Evolutionary conservation across 2,329 filamentous ascomycete species (phyloP), one percentile per base, ranked within the genome.

Genomic region (Pseudogymnoascus sp.): DNA sequence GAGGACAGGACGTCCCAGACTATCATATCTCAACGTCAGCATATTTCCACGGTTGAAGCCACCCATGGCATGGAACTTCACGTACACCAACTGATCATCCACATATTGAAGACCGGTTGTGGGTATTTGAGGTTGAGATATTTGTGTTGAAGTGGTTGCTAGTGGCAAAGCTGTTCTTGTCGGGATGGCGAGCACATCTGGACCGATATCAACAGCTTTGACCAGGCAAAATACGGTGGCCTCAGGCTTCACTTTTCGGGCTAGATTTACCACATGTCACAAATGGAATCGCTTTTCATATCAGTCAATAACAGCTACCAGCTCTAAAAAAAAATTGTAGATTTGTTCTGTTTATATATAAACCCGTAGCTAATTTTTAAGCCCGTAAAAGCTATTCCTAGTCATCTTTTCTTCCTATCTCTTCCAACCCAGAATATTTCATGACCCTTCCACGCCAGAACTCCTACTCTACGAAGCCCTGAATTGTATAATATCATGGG

Each of bases 71-170:
- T 16, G 59, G 43, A 28, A 31, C 8, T 12, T 43, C 69, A 82
- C 86, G 75, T 91, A 96, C 91, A 96, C 91, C 92, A 96, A 85
- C 93, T 92, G 76, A 96, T 79, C 77, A 96, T 89, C 91, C 91
- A 96, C 92, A 96, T 96, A 49, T 65, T 72, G 64, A 28, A 53
- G 12, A 18, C 23, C 42, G 18, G 34, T 63, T 63, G 53, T 56
- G 18, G 42, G 28, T 34, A 46, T 59, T 59, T 61, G 49, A 40
- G 49, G 38, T 40, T 63, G 31, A 37, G 62, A 28, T 37, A 37
- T 61, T 40, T 36, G 46, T n/a, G 38, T 62, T 61, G 38, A 61
- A 23, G 59, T 38, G 38, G 14, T 38, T 38, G 59, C 59, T 61
- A 43, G 38, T 56, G 25, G 49, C 28, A 56, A 56, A 56, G 49